These are phyloP conservation scores for Colletotrichum simmondsii DNA, from an alignment of 2,329 filamentous ascomycete genomes.

Conservation along the genomic window DNA sequence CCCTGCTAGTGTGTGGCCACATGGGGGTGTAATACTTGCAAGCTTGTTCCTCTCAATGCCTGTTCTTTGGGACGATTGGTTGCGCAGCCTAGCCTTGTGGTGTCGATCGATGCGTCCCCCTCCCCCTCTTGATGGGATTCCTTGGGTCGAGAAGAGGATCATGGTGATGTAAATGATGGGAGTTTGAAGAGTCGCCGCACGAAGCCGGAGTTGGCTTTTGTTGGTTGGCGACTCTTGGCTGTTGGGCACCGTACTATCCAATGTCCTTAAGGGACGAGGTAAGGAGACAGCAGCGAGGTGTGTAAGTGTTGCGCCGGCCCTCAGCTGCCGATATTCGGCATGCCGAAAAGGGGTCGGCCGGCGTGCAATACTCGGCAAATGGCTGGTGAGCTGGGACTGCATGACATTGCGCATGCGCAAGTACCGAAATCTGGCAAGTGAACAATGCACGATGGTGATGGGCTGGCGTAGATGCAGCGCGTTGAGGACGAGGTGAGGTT, in stretches of 20 bases:
- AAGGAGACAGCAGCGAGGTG: not conserved
- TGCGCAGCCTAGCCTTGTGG: slow-evolving; percentile 34
- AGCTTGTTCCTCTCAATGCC: slow-evolving; percentile 44
- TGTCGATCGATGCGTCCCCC: slow-evolving; percentile 32
- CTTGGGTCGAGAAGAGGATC: not conserved
- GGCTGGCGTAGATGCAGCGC: not conserved
- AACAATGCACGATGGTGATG: slow-evolving; percentile 6
- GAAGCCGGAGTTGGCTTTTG: not conserved
- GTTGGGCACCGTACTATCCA: not conserved
- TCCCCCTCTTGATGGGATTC: not conserved
- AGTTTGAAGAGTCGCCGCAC: not conserved
- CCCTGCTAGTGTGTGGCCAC: slow-evolving; percentile 31
- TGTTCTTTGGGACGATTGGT: slow-evolving; percentile 40
- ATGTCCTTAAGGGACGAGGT: not conserved
- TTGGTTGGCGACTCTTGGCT: not conserved
- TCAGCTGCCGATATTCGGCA: slow-evolving; percentile 4
- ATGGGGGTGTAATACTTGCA: slow-evolving; percentile 26
- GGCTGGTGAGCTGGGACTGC: not conserved
- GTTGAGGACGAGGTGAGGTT: not conserved
- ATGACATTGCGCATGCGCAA: slow-evolving; percentile 26
- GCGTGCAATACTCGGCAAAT: not conserved
- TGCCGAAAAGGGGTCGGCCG: slow-evolving; percentile 18
- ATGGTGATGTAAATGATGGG: slow-evolving; percentile 5
- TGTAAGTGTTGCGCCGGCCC: slow-evolving; percentile 3
- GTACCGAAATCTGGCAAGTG: slow-evolving; percentile 19